Percentiles rank a stretch among this genome's conserved stretches.
phyloP scores from a whole-genome alignment of 2,329 filamentous ascomycete species.

The Aspergillus flavus region DNA sequence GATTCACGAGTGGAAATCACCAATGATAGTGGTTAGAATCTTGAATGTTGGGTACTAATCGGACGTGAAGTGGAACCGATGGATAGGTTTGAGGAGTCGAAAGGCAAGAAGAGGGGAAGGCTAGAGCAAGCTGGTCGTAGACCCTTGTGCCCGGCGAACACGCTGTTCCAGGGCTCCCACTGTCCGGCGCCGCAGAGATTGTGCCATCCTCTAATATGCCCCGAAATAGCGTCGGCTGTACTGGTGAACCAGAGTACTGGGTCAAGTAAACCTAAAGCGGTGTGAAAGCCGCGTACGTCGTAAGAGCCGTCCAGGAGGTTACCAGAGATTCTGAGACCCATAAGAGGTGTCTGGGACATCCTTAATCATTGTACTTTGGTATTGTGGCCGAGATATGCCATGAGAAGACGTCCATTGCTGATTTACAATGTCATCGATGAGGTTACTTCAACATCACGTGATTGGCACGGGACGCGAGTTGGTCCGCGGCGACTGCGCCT shows the following conservation, averaged over 20 bases:
- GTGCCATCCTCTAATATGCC: conserved; percentile 14
- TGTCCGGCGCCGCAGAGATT: conserved; percentile 13
- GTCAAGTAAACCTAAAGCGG: conserved; percentile 18
- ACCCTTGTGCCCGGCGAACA: background rate
- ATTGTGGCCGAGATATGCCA: background rate
- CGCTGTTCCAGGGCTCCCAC: conserved; percentile 9
- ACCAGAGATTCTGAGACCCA: background rate
- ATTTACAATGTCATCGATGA: background rate
- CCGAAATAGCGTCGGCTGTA: background rate
- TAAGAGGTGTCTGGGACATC: background rate
- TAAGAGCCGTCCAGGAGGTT: background rate
- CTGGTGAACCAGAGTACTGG: conserved; percentile 20
- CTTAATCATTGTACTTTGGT: background rate
- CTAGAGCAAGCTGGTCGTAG: background rate
- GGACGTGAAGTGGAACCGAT: conserved; percentile 1
- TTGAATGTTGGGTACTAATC: background rate
- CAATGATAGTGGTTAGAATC: background rate
- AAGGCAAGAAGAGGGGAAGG: background rate
- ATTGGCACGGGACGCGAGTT: background rate
- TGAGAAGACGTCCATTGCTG: background rate
- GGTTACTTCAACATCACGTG: background rate
- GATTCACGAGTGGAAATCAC: background rate
- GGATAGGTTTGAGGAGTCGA: background rate
- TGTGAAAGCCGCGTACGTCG: conserved; percentile 9
- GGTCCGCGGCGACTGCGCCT: background rate